These are phyloP conservation scores for Myriosclerotinia duriaeana DNA, from an alignment of 2,329 filamentous ascomycete species.

Conservation along the genomic window DNA sequence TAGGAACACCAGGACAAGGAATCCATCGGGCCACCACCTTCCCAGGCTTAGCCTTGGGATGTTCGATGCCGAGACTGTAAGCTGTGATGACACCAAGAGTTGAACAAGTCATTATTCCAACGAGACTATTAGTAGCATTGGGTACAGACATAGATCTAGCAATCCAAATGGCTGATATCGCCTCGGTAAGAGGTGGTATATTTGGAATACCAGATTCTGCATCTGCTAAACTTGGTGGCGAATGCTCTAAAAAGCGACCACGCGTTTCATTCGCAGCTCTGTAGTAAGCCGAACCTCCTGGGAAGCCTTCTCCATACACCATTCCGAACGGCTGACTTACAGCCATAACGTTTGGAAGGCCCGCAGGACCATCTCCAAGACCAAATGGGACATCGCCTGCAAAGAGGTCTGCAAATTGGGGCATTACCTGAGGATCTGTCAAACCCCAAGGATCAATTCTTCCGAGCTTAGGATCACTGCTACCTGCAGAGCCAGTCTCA, in stretches of 20 bases:
- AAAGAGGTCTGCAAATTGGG: slow-evolving; percentile 75
- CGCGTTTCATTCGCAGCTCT: slow-evolving; percentile 71
- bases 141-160: slow-evolving; percentile 76
- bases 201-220: slow-evolving; percentile 73
- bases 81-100: slow-evolving; percentile 79
- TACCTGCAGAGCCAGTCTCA: slow-evolving; percentile 73
- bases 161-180: slow-evolving; percentile 81
- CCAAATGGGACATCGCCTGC: slow-evolving; percentile 75
- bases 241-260: slow-evolving; percentile 69
- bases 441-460: slow-evolving; percentile 82
- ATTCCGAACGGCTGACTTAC: slow-evolving; percentile 83
- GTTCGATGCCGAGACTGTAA: slow-evolving; percentile 65
- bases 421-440: slow-evolving; percentile 70
- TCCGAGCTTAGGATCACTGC: slow-evolving; percentile 74
- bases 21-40: slow-evolving; percentile 88
- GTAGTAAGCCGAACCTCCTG: slow-evolving; percentile 78
- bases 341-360: slow-evolving; percentile 83
- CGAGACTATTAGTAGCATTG: slow-evolving; percentile 68
- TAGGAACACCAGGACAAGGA: slow-evolving; percentile 87
- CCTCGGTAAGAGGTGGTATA: slow-evolving; percentile 67
- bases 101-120: slow-evolving; percentile 82
- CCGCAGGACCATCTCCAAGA: slow-evolving; percentile 73
- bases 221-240: slow-evolving; percentile 59
- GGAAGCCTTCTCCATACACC: slow-evolving; percentile 81
- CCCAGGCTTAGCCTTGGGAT: slow-evolving; percentile 62